A percentile compares a stretch with the other conserved stretches of the same genome.
Conservation (phyloP, 176 grass and related monocot species). For the Carex kokanica region DNA sequence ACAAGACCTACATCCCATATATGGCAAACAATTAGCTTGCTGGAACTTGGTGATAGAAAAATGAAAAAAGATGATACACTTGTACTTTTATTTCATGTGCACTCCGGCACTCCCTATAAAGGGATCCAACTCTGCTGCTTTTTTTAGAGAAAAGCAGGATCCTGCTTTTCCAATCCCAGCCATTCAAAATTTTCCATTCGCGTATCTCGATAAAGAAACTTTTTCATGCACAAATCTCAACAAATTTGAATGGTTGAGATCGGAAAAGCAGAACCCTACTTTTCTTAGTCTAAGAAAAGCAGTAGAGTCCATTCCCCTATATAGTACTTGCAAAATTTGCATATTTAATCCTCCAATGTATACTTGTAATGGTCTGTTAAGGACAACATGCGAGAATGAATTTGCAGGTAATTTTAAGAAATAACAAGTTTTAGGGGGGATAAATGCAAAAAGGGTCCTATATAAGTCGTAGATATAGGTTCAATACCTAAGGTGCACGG, state of each 20-base stretch:
- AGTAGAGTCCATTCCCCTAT: too few species aligned
- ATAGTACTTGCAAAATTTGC: background rate
- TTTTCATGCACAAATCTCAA: too few species aligned
- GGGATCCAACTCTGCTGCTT: too few species aligned
- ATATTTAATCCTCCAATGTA: background rate
- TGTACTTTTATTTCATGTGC: background rate
- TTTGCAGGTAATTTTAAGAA: background rate
- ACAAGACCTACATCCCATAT: conserved; percentile 45
- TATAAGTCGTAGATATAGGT: background rate
- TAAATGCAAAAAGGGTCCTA: background rate
- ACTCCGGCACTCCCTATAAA: background rate
- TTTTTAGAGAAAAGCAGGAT: too few species aligned
- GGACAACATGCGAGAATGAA: background rate
- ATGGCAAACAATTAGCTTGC: background rate
- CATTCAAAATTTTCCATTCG: too few species aligned
- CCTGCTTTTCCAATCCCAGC: too few species aligned
- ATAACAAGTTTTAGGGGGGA: background rate
- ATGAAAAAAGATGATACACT: background rate
- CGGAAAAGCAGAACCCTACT: too few species aligned
- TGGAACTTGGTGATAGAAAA: background rate
- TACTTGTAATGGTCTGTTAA: background rate
- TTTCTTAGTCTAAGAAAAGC: too few species aligned
- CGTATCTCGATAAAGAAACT: too few species aligned
- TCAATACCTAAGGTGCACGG: conserved; percentile 81
- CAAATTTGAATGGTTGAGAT: too few species aligned